A percentile compares a stretch with the other conserved stretches of the same genome.
Evolutionary conservation across 2,329 filamentous ascomycete species (phyloP).

Genomic region (Albifimbria verrucaria): DNA sequence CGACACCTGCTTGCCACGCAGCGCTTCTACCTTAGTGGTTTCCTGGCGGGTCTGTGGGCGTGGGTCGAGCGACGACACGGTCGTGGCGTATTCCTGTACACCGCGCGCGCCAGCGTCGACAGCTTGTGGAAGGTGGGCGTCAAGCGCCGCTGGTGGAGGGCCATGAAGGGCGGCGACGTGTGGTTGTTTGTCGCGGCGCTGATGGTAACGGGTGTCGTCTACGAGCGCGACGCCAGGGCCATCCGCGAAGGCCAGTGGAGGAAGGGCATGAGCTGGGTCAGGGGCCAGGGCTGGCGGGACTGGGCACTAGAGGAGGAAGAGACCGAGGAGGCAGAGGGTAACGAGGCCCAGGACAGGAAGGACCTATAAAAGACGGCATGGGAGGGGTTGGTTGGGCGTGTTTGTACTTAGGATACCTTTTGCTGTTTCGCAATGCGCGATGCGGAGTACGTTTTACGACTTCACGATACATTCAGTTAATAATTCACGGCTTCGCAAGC

Average conservation of each 20-base stretch:
- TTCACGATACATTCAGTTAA: neutral
- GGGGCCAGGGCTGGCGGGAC: constrained; percentile 74
- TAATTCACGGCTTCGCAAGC: neutral
- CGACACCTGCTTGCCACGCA: constrained; percentile 72
- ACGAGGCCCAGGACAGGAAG: constrained; percentile 14
- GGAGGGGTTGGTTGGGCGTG: too few relatives aligned
- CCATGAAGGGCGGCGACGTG: constrained; percentile 78
- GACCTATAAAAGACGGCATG: neutral
- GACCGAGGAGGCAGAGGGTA: constrained; percentile 33
- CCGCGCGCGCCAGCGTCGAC: constrained; percentile 73
- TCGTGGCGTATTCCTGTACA: constrained; percentile 73
- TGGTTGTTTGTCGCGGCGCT: constrained; percentile 77
- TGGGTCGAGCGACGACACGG: constrained; percentile 67
- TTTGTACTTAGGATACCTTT: too few relatives aligned
- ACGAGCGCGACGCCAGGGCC: constrained; percentile 67
- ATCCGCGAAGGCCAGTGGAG: constrained; percentile 65
- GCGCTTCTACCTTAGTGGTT: constrained; percentile 86
- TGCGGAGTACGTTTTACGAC: neutral
- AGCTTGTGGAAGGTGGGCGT: constrained; percentile 90
- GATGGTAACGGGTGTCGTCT: constrained; percentile 73
- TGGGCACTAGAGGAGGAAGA: constrained; percentile 54
- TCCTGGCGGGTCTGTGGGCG: constrained; percentile 81
- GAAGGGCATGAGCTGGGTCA: constrained; percentile 70
- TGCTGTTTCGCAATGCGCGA: too few relatives aligned
- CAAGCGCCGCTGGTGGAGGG: constrained; percentile 85